phyloP scores from a whole-genome alignment of 148 eudicot genomes.

The Silene latifolia region DNA sequence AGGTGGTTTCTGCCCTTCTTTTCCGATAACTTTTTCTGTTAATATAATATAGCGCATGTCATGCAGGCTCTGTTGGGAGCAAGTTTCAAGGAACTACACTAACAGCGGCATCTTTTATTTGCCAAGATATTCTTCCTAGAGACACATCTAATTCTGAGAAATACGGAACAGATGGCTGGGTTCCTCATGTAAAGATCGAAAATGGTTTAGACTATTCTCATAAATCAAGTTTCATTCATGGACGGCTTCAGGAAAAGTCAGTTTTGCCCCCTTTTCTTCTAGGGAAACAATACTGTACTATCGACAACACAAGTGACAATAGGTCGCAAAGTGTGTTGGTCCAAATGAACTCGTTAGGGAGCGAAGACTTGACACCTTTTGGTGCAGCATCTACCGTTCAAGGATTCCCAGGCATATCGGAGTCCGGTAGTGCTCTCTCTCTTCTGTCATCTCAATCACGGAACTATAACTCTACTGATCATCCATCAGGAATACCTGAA shows the following conservation, averaged over 20 bases:
- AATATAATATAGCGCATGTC: conserved; percentile 2
- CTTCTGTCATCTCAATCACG: conserved; percentile 80
- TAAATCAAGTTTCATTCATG: conserved; percentile 23
- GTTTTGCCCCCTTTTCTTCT: conserved; percentile 7
- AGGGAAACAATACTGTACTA: conserved; percentile 14
- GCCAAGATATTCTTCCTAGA: conserved; percentile 39
- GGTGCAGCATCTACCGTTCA: conserved; percentile 37
- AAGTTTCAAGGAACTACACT: conserved; percentile 37
- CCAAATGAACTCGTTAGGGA: conserved; percentile 26
- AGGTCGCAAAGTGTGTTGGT: conserved; percentile 26
- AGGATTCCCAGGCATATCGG: conserved; percentile 33
- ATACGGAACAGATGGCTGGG: conserved; percentile 34
- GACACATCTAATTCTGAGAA: conserved; percentile 23
- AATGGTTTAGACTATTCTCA: conserved; percentile 31
- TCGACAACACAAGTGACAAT: conserved; percentile 20
- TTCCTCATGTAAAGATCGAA: conserved; percentile 33
- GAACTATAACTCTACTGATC: conserved; percentile 25
- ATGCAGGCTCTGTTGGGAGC: conserved; percentile 36
- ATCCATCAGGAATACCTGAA: conserved; percentile 33
- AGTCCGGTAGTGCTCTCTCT: conserved; percentile 80
- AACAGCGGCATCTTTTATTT: conserved; percentile 38
- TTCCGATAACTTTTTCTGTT: not conserved
- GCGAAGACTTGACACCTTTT: conserved; percentile 28
- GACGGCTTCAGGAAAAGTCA: conserved; percentile 34
- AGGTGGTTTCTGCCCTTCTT: not conserved